Evolutionary conservation across 306 rosid species (phyloP), one percentile per base, ranked within the genome.

Genomic region (Prunus salicina): DNA sequence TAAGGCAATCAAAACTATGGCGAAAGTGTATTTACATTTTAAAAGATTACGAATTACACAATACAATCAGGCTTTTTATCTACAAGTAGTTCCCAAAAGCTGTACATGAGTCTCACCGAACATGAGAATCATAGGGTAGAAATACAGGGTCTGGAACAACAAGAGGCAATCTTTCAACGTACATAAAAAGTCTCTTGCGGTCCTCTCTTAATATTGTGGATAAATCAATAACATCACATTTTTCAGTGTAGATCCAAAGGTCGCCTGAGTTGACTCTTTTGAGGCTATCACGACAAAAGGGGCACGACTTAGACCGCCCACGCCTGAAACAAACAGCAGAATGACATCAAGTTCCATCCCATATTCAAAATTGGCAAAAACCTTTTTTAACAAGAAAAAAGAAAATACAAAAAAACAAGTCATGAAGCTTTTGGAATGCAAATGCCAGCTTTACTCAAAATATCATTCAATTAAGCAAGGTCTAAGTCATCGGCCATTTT

Each of bases 221-320:
- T 75, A 87, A 24, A 83, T 93, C 96, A 18, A 86, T 64, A 43
- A 78, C 63, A 27, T 93, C 98, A 58, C 78, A 73, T 73, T 49
- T 86, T 64, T 91, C 97, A 41, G 88, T 85, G 83, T 82, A 90
- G 72, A 91, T 82, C 98, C 98, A 94, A 56, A 91, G 97, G 84
- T 94, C 98, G 8, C 87, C 87, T 0, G 94, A 88, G 82, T 87
- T 55, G 3, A 90, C 88, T 82, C 98, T 89, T 82, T 85, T 76
- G 46, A 94, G 88, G 83, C 92, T 86, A 78, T 86, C 96, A 64
- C 98, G 86, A 80, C 98, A 94, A 77, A 93, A 94, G 78, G 98
- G 98, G 75, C 98, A 94, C 22, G 97, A 94, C 52, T 82, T 87
- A 63, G 97, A 94, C 71, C 98, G 86, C 24, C 64, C 72, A 56